Evolutionary conservation across 768 basidiomycete genomes (phyloP).

Genomic region (Hygrophorus pudorinus): DNA sequence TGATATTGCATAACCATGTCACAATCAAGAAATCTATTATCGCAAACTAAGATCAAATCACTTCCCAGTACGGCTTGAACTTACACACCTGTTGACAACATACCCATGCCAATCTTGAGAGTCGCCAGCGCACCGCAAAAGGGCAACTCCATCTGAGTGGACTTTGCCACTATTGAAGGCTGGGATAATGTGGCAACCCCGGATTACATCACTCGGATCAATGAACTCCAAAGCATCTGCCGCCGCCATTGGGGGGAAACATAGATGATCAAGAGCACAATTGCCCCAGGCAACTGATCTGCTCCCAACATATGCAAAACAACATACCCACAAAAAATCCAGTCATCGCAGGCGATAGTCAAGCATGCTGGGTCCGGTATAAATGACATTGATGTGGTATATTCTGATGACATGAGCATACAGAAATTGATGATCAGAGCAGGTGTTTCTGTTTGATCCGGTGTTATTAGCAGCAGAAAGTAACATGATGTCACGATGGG

Average conservation of each 20-base stretch:
- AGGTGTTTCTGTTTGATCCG: constrained; percentile 6
- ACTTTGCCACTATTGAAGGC: constrained; percentile 16
- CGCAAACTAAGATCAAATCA: background rate
- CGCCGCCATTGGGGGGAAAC: constrained; percentile 14
- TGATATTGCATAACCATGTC: constrained; percentile 28
- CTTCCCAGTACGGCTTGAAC: background rate
- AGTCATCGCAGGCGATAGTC: constrained; percentile 7
- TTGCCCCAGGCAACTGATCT: constrained; percentile 3
- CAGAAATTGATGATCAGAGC: constrained; percentile 18
- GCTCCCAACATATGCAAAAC: constrained; percentile 14
- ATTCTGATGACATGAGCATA: constrained; percentile 21
- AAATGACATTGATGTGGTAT: constrained; percentile 18
- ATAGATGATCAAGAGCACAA: constrained; percentile 11
- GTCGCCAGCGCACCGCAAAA: constrained; percentile 1
- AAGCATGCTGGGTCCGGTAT: background rate
- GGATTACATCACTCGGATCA: constrained; percentile 22
- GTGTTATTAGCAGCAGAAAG: constrained; percentile 7
- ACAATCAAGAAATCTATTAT: constrained; percentile 25
- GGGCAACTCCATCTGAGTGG: background rate
- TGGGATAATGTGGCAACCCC: constrained; percentile 24
- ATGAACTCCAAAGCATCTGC: constrained; percentile 24
- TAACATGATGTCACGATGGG: constrained; percentile 15
- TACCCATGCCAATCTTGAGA: constrained; percentile 10
- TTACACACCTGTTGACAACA: constrained; percentile 27
- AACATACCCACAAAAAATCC: constrained; percentile 25